Evolutionary conservation across 1,284 basidiomycete species (phyloP).

Genomic region (Phlebopus sp.): DNA sequence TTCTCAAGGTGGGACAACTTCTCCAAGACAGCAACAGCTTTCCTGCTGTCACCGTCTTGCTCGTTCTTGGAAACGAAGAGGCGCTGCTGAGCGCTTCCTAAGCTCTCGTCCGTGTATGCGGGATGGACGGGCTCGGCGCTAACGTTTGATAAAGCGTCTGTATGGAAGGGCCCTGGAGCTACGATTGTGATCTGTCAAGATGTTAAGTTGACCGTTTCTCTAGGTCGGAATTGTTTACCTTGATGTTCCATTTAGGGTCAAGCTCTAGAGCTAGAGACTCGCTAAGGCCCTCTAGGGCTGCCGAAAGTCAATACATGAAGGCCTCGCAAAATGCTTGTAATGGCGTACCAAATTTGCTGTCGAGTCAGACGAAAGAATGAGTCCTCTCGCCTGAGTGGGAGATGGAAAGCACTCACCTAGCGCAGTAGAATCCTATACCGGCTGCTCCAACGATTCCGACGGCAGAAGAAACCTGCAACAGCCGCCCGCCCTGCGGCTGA

Average conservation of each 20-base stretch:
- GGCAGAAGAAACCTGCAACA: slow-evolving; percentile 7
- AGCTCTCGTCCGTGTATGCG: neutral
- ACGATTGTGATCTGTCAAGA: neutral
- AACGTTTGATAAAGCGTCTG: neutral
- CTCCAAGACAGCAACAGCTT: slow-evolving; percentile 2
- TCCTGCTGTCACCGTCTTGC: neutral
- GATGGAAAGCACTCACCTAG: slow-evolving; percentile 3
- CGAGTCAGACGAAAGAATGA: neutral
- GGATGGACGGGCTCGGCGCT: neutral
- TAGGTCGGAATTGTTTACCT: slow-evolving; percentile 1
- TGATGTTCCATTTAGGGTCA: slow-evolving; percentile 15
- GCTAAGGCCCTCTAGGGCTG: slow-evolving; percentile 10
- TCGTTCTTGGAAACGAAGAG: neutral
- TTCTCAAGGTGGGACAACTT: neutral
- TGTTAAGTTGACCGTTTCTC: neutral
- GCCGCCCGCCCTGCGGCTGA: slow-evolving; percentile 6
- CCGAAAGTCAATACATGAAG: neutral
- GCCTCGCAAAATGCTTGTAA: too few species aligned
- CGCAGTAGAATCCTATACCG: slow-evolving; percentile 1
- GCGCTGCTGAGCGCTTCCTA: neutral
- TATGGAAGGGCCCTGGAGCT: slow-evolving; percentile 1
- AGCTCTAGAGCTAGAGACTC: slow-evolving; percentile 11
- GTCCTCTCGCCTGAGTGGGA: neutral
- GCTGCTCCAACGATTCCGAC: neutral
- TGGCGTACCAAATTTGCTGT: neutral